These are phyloP conservation scores for Hibiscus mutabilis DNA, from an alignment of 345 rosid genomes.

Conservation along the genomic window DNA sequence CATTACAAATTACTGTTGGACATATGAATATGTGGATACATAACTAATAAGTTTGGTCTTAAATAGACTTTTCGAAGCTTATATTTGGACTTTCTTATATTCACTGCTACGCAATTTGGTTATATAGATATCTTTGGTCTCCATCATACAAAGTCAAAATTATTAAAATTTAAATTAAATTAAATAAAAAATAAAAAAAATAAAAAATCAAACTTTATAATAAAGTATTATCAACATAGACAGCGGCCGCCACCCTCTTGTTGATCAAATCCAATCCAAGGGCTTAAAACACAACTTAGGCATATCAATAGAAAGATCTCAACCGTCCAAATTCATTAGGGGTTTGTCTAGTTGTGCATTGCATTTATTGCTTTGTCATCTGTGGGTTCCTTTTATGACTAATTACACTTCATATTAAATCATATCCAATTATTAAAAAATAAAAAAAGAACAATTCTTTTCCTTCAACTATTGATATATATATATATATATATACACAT, in stretches of 20 bases:
- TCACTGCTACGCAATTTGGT: no score
- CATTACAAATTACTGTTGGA: no score
- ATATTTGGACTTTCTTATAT: not conserved
- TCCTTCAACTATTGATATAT: not conserved
- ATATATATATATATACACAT: no score
- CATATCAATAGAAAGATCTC: not conserved
- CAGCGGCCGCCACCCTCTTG: slow-evolving; percentile 4
- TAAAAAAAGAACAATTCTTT: not conserved
- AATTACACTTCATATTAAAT: not conserved
- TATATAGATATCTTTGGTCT: not conserved
- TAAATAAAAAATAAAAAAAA: not conserved
- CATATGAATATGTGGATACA: not conserved
- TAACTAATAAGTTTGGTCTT: not conserved
- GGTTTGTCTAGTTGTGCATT: not conserved
- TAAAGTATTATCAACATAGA: not conserved
- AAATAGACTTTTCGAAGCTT: not conserved
- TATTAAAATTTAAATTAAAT: no score
- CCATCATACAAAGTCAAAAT: not conserved
- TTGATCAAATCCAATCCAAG: slow-evolving; percentile 3
- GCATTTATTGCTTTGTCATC: not conserved
- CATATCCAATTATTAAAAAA: not conserved
- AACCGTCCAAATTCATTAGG: not conserved
- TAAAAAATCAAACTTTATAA: not conserved
- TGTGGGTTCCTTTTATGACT: not conserved
- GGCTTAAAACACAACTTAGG: not conserved